phyloP scores from a whole-genome alignment of 495 filamentous ascomycete species.

The Cairneyella variabilis region DNA sequence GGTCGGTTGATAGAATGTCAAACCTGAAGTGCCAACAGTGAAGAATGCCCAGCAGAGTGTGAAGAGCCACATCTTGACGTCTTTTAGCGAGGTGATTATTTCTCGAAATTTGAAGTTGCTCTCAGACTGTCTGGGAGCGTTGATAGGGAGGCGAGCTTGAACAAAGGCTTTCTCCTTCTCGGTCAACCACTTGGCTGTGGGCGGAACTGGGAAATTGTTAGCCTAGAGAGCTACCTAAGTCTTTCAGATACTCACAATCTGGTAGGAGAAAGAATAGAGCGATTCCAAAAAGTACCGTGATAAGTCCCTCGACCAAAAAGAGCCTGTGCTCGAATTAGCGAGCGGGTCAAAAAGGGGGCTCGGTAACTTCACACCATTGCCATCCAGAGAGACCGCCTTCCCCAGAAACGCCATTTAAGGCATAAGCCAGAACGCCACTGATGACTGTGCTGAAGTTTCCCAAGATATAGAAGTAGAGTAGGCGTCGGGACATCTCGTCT shows the following conservation, averaged over 20 bases:
- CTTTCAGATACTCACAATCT: conserved; percentile 67
- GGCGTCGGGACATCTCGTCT: conserved; percentile 53
- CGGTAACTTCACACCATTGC: no score
- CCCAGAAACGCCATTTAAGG: conserved; percentile 31
- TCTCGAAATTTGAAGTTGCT: conserved; percentile 51
- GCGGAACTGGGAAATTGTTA: conserved; percentile 70
- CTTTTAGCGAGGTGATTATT: conserved; percentile 64
- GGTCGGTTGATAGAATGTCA: conserved; percentile 50
- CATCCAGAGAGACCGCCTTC: conserved; percentile 30
- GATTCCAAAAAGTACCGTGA: conserved; percentile 49
- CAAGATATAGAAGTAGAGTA: conserved; percentile 54
- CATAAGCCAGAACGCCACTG: conserved; percentile 50
- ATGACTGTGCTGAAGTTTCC: conserved; percentile 36
- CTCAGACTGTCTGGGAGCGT: conserved; percentile 55
- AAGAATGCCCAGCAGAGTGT: conserved; percentile 34
- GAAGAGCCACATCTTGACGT: conserved; percentile 54
- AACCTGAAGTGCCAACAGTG: conserved; percentile 45
- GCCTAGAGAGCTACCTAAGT: conserved; percentile 27
- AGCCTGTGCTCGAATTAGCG: conserved; percentile 4
- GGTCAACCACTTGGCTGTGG: conserved; percentile 45
- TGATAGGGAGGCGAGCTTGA: conserved; percentile 47
- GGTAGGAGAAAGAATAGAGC: conserved; percentile 58
- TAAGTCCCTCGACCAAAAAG: conserved; percentile 18
- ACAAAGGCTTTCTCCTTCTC: conserved; percentile 43
- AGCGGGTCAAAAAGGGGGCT: no score